These are phyloP conservation scores for Rhodotorula sp. DNA, from an alignment of 1,284 basidiomycete species.

Conservation along the genomic window DNA sequence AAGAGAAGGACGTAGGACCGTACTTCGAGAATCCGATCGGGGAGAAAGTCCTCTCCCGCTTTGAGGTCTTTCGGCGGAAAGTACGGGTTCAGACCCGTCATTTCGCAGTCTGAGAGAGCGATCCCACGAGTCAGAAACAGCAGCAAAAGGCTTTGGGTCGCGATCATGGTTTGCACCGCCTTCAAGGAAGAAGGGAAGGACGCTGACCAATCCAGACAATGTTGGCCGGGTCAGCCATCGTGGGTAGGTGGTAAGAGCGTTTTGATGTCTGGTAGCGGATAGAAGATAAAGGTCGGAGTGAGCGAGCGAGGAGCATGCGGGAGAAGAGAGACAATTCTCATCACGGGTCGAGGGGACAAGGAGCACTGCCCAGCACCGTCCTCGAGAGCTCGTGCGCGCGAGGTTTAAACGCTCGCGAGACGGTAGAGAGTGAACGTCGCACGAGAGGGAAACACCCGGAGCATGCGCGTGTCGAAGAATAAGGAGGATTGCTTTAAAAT, in stretches of 20 bases:
- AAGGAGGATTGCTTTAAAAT: not conserved
- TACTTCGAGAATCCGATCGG: constrained; percentile 41
- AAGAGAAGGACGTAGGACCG: not conserved
- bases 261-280: not conserved
- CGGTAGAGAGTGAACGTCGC: too few species aligned
- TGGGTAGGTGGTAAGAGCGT: not conserved
- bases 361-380: not conserved
- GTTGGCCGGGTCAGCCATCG: constrained; percentile 19
- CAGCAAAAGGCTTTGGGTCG: not conserved
- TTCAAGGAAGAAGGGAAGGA: not conserved
- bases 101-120: constrained; percentile 33
- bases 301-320: constrained; percentile 3
- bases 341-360: not conserved
- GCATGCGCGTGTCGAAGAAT: not conserved
- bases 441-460: too few species aligned
- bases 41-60: constrained; percentile 24
- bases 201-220: constrained; percentile 37
- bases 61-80: constrained; percentile 19
- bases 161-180: not conserved
- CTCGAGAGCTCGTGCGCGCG: too few species aligned
- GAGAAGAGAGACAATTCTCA: too few species aligned
- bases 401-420: too few species aligned
- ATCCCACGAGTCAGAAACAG: not conserved
- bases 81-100: constrained; percentile 40
- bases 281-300: not conserved